Percentiles rank a stretch among this genome's conserved stretches.
These are phyloP conservation scores for Ophiocordyceps camponoti-rufipedis DNA, from an alignment of 2,329 filamentous ascomycete species.

Conservation along the genomic window DNA sequence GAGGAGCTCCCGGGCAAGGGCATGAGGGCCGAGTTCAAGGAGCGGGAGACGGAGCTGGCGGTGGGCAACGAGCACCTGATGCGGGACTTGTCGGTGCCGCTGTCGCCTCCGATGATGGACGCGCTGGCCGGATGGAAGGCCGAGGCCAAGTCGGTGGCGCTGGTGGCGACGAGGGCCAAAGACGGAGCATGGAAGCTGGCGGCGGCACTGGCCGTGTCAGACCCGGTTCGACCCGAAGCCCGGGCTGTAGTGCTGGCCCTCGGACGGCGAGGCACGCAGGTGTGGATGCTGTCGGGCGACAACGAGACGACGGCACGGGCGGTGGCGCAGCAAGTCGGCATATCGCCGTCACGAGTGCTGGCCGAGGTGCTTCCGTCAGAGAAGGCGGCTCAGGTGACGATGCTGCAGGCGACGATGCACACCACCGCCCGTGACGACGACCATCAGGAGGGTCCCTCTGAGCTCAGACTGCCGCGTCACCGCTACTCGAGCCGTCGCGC, in stretches of 20 bases:
- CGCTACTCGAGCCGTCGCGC: slow-evolving; percentile 20
- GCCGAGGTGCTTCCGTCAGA: slow-evolving; percentile 73
- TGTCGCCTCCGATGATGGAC: slow-evolving; percentile 16
- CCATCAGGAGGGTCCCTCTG: neutral
- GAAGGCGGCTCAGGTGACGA: slow-evolving; percentile 55
- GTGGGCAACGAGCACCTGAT: slow-evolving; percentile 62
- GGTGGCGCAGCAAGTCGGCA: slow-evolving; percentile 59
- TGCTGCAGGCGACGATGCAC: slow-evolving; percentile 36
- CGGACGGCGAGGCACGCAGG: slow-evolving; percentile 44
- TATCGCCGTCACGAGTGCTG: slow-evolving; percentile 55
- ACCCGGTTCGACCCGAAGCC: slow-evolving; percentile 63
- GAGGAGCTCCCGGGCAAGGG: slow-evolving; percentile 58
- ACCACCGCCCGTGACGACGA: slow-evolving; percentile 6
- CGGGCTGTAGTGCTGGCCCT: slow-evolving; percentile 44
- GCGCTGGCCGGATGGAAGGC: slow-evolving; percentile 37
- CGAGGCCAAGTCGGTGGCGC: slow-evolving; percentile 44
- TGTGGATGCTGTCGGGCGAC: slow-evolving; percentile 90
- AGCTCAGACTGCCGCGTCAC: neutral
- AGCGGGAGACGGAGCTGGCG: slow-evolving; percentile 29
- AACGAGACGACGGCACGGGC: slow-evolving; percentile 70
- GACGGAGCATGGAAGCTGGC: slow-evolving; percentile 29
- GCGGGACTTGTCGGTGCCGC: slow-evolving; percentile 22
- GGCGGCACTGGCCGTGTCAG: slow-evolving; percentile 58
- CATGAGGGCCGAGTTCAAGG: slow-evolving; percentile 36
- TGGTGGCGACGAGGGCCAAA: slow-evolving; percentile 27